These are phyloP conservation scores for Tetrapisispora iriomotensis DNA, from an alignment of 805 yeast genomes.

Conservation along the genomic window DNA sequence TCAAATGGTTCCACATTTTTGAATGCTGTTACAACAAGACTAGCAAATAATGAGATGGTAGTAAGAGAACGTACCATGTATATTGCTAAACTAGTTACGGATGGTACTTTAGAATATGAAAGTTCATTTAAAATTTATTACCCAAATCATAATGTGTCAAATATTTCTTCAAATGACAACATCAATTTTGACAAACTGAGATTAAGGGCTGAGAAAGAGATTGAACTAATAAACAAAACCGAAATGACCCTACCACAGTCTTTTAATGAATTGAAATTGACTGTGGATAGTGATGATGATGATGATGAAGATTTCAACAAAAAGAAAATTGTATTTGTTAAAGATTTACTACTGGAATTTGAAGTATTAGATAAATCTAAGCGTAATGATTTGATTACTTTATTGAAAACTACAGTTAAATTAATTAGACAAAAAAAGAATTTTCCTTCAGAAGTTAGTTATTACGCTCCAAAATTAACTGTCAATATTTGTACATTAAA, in stretches of 20 bases:
- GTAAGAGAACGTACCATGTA: slow-evolving; percentile 29
- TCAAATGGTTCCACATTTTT: slow-evolving; percentile 16
- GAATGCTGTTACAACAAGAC: slow-evolving; percentile 23
- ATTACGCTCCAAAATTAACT: slow-evolving; percentile 47
- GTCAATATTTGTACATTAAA: slow-evolving; percentile 41
- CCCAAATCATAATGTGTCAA: slow-evolving; percentile 10
- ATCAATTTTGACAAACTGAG: slow-evolving; percentile 7
- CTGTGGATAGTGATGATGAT: slow-evolving; percentile 23
- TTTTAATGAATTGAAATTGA: background rate
- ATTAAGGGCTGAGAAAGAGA: too few species aligned
- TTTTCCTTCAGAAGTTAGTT: slow-evolving; percentile 51
- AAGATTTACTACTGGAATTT: slow-evolving; percentile 56
- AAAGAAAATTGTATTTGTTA: slow-evolving; percentile 54
- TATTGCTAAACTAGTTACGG: slow-evolving; percentile 23
- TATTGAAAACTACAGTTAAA: slow-evolving; percentile 32
- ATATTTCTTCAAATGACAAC: background rate
- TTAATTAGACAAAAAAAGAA: slow-evolving; percentile 55
- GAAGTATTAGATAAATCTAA: slow-evolving; percentile 28
- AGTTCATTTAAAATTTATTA: slow-evolving; percentile 18
- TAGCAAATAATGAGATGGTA: slow-evolving; percentile 13
- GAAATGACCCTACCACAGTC: background rate
- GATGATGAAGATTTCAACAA: slow-evolving; percentile 28
- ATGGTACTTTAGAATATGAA: slow-evolving; percentile 20
- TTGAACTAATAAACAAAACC: background rate
- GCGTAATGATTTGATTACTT: slow-evolving; percentile 35